Conservation (phyloP, 768 basidiomycete genomes). For the Boletus coccyginus region DNA sequence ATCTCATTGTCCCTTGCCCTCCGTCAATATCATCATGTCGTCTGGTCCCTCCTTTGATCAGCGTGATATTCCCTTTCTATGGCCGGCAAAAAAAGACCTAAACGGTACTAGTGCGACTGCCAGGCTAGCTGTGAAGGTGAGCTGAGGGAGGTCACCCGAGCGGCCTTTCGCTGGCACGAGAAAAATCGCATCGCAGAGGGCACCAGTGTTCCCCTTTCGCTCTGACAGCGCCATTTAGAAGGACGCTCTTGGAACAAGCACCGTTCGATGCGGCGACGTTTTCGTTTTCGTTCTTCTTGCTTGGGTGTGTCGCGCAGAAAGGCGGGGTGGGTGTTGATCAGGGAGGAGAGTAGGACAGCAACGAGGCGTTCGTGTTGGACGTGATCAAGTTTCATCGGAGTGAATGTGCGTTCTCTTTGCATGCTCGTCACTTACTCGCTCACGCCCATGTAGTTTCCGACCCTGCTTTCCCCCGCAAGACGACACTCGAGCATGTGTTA, state of each 20-base stretch:
- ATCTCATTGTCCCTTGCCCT: too few relatives aligned
- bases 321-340: constrained; percentile 60
- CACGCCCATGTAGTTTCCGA: constrained; percentile 54
- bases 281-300: constrained; percentile 73
- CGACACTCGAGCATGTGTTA: constrained; percentile 66
- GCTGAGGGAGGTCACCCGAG: too few relatives aligned
- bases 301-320: constrained; percentile 61
- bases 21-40: too few relatives aligned
- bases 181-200: too few relatives aligned
- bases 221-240: too few relatives aligned
- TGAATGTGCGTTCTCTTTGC: constrained; percentile 23
- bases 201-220: too few relatives aligned
- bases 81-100: too few relatives aligned
- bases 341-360: constrained; percentile 29
- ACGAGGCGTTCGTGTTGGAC: constrained; percentile 61
- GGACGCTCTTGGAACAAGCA: constrained; percentile 74
- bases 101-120: too few relatives aligned
- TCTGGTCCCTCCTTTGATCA: too few relatives aligned
- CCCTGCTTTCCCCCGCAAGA: constrained; percentile 67
- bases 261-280: constrained; percentile 87
- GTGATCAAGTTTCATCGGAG: constrained; percentile 35
- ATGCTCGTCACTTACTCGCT: constrained; percentile 5
- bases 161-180: too few relatives aligned
- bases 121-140: too few relatives aligned
- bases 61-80: too few relatives aligned